Evolutionary conservation across 345 rosid genomes (phyloP), one percentile per base, ranked within the genome.

Genomic region (Eucalyptus melliodora): DNA sequence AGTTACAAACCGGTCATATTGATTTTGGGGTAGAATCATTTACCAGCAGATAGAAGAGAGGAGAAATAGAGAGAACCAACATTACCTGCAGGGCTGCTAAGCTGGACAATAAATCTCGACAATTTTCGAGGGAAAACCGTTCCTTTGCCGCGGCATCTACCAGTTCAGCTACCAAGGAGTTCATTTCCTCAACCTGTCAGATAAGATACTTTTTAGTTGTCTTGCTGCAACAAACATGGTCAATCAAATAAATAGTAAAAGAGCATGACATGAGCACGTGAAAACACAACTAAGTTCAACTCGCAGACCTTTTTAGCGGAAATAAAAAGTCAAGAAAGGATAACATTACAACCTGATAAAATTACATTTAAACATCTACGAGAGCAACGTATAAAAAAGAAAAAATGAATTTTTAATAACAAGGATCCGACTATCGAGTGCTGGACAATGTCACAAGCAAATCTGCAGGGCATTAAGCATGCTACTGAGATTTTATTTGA

Each of bases 81-180:
- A 88, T 87, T 93, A 97, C 99, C 99, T 96, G 98, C 93, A 95
- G 87, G 67, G 95, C 94, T 67, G 98, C 95, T 93, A 95, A 92
- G n/a, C 89, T 81, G 69, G 97, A 95, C 87, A 96, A 94, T 91
- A 96, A 92, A 90, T 93, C 95, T 93, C 92, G 94, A 91, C 97
- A 95, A 67, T 90, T 93, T 89, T 93, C 94, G 11, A 97, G 98
- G 87, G 93, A 92, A 92, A 90, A 90, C 92, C 88, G 93, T 93
- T 97, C 99, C 89, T 98, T 95, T 50, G 92, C 92, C 50, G 95
- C 93, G 69, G 94, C 92, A 59, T 91, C 95, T 92, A 92, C 91
- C 37, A 96, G 94, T 91, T 98, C 99, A 2, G 88, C 93, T 90
- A 94, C 92, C 90, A 94, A 92, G 26, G 94, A 93, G 87, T 96